phyloP scores from a whole-genome alignment of 2,329 filamentous ascomycete genomes.

The Ramichloridium luteum region DNA sequence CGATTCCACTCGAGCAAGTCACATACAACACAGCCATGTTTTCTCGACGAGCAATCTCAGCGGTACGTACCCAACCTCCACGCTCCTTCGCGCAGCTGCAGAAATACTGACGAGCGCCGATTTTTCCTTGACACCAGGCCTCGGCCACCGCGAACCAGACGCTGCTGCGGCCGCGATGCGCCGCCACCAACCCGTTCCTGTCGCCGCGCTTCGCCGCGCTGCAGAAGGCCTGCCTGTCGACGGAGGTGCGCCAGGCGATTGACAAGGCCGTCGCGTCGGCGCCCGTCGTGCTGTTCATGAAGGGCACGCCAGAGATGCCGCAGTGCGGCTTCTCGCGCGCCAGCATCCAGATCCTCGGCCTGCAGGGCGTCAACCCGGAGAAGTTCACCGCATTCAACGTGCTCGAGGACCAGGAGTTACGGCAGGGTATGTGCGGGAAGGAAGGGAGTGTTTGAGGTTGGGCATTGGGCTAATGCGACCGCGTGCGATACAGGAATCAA shows the following conservation, averaged over 20 bases:
- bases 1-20: no score
- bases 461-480: slow-evolving; percentile 1
- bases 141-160: no score
- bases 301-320: slow-evolving; percentile 89
- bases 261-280: slow-evolving; percentile 79
- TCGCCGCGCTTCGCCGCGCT: slow-evolving; percentile 34
- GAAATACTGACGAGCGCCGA: no score
- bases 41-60: no score
- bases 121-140: no score
- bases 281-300: slow-evolving; percentile 97
- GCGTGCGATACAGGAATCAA: slow-evolving; percentile 98
- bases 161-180: no score
- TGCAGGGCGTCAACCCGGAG: slow-evolving; percentile 86
- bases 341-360: slow-evolving; percentile 82
- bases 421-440: slow-evolving; percentile 48
- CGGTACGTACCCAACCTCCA: no score
- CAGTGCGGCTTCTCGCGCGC: slow-evolving; percentile 96
- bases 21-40: no score
- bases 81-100: no score
- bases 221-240: slow-evolving; percentile 55
- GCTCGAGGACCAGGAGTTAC: slow-evolving; percentile 76
- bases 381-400: slow-evolving; percentile 99
- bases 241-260: slow-evolving; percentile 69
- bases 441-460: background rate
- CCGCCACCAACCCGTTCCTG: slow-evolving; percentile 28